phyloP scores from a whole-genome alignment of 2,329 filamentous ascomycete genomes.

The Daldinia sp. region DNA sequence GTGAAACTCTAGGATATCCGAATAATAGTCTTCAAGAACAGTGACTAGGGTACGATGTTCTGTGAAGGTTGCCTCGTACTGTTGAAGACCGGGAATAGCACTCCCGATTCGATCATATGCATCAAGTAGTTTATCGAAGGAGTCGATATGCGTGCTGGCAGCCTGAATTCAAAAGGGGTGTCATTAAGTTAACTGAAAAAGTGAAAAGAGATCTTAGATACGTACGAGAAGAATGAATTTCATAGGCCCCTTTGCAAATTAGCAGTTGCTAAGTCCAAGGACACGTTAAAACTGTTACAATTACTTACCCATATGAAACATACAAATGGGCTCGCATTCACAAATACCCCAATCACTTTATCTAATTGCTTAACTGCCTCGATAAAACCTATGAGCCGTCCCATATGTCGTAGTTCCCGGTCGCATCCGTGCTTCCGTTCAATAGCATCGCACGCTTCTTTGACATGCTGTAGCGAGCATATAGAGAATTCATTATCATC shows the following conservation, averaged over 20 bases:
- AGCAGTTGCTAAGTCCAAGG: neutral
- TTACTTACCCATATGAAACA: neutral
- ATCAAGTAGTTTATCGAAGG: neutral
- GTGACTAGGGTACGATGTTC: neutral
- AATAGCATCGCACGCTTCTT: no score
- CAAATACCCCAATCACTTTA: neutral
- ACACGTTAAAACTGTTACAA: neutral
- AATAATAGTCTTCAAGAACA: conserved; percentile 1
- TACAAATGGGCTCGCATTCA: neutral
- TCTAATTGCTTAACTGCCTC: neutral
- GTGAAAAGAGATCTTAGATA: neutral
- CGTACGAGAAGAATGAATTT: neutral
- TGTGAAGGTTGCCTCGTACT: neutral
- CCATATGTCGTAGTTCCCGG: neutral
- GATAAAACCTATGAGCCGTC: neutral
- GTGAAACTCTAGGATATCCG: neutral
- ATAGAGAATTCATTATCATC: neutral
- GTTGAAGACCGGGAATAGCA: neutral
- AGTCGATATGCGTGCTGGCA: neutral
- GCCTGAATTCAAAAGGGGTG: neutral
- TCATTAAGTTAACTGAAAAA: neutral
- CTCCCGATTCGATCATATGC: neutral
- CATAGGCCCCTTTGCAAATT: neutral
- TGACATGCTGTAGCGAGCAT: no score
- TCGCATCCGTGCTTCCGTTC: neutral